Evolutionary conservation across 1,284 basidiomycete genomes (phyloP).

Genomic region (Cutaneotrichosporon arboriforme): DNA sequence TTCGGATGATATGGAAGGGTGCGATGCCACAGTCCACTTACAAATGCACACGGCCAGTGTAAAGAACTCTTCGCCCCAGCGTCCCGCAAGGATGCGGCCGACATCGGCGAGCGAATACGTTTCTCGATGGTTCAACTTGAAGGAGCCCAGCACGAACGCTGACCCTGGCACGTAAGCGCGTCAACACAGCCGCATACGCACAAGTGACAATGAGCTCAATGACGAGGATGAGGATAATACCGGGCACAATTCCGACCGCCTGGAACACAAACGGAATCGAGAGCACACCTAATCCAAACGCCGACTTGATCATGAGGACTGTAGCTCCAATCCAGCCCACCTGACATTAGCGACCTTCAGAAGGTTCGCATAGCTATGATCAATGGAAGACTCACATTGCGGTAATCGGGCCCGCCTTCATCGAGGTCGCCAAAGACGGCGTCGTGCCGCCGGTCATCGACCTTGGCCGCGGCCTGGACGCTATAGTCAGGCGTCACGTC

Average conservation of each 20-base stretch:
- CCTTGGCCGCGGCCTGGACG: background rate
- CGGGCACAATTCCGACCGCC: slow-evolving; percentile 54
- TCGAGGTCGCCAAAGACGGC: slow-evolving; percentile 31
- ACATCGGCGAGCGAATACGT: slow-evolving; percentile 30
- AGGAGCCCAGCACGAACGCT: slow-evolving; percentile 17
- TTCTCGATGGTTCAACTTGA: slow-evolving; percentile 26
- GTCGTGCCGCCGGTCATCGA: slow-evolving; percentile 11
- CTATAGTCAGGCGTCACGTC: background rate
- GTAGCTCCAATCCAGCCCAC: slow-evolving; percentile 24
- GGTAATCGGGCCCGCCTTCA: slow-evolving; percentile 28
- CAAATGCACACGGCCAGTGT: slow-evolving; percentile 17
- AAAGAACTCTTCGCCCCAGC: slow-evolving; percentile 19
- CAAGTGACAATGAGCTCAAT: slow-evolving; percentile 40
- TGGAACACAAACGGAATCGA: slow-evolving; percentile 56
- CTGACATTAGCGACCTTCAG: slow-evolving; percentile 4
- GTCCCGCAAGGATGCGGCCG: slow-evolving; percentile 19
- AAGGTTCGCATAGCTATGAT: background rate
- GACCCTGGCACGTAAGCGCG: slow-evolving; percentile 9
- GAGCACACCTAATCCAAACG: slow-evolving; percentile 58
- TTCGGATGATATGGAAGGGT: too few species aligned
- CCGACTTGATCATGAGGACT: slow-evolving; percentile 58
- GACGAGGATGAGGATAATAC: slow-evolving; percentile 52
- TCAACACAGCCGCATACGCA: slow-evolving; percentile 7
- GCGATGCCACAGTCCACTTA: slow-evolving; percentile 1
- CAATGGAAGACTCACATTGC: slow-evolving; percentile 18